Conservation (phyloP, 31 red algal species). For the Asparagopsis taxiformis region DNA sequence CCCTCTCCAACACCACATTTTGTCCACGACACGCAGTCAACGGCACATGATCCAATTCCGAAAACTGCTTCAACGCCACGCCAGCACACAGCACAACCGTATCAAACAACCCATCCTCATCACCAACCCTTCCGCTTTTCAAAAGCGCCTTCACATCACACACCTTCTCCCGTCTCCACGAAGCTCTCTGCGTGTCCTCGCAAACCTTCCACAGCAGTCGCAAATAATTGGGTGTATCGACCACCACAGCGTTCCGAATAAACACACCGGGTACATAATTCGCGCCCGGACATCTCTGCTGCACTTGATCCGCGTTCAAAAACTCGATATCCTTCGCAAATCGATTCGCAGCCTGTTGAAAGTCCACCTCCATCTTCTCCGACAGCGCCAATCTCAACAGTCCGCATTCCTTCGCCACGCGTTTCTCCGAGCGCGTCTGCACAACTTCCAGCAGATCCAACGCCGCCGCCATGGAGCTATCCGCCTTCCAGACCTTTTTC, state of each 20-base stretch:
- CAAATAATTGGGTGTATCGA: slow-evolving; percentile 46
- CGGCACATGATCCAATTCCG: slow-evolving; percentile 29
- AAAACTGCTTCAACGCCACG: slow-evolving; percentile 25
- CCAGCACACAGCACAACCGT: slow-evolving; percentile 61
- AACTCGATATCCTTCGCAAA: slow-evolving; percentile 43
- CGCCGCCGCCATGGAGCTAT: slow-evolving; percentile 47
- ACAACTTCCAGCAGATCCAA: slow-evolving; percentile 27
- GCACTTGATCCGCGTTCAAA: slow-evolving; percentile 19
- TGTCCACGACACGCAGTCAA: slow-evolving; percentile 50
- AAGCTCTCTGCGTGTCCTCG: slow-evolving; percentile 25
- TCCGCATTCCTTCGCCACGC: slow-evolving; percentile 11
- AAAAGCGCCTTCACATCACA: slow-evolving; percentile 4
- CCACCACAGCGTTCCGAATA: slow-evolving; percentile 29
- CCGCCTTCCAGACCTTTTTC: slow-evolving; percentile 50
- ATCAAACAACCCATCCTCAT: slow-evolving; percentile 18
- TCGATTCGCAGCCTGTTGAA: slow-evolving; percentile 29
- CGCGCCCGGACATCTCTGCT: slow-evolving; percentile 4
- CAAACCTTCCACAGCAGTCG: slow-evolving; percentile 38
- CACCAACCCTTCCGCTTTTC: background rate
- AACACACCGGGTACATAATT: slow-evolving; percentile 13
- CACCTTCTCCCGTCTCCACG: slow-evolving; percentile 30
- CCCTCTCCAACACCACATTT: slow-evolving; percentile 26
- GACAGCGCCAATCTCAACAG: slow-evolving; percentile 34
- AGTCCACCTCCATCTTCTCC: slow-evolving; percentile 28
- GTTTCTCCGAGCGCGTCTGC: slow-evolving; percentile 1